Evolutionary conservation across 805 yeast species (phyloP).

Genomic region (Candida montana): DNA sequence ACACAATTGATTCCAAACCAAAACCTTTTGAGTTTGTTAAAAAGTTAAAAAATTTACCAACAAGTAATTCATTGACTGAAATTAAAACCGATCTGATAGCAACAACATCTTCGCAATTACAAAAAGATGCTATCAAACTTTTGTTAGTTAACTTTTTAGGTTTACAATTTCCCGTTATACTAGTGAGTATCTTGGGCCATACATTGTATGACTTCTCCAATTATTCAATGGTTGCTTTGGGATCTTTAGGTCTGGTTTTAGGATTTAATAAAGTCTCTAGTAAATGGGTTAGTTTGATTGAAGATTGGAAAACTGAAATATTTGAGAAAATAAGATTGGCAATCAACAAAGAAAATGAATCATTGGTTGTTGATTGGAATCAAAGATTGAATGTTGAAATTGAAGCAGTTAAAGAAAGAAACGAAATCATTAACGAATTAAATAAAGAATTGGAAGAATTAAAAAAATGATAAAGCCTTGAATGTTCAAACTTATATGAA

Average conservation of each 20-base stretch:
- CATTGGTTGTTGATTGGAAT: conserved; percentile 19
- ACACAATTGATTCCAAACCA: neutral
- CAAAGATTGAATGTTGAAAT: conserved; percentile 17
- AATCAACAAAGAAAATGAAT: conserved; percentile 16
- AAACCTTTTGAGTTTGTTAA: conserved; percentile 1
- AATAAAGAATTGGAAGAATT: conserved; percentile 2
- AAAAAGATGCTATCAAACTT: conserved; percentile 22
- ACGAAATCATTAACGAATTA: conserved; percentile 2
- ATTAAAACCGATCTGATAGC: conserved; percentile 18
- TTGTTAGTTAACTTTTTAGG: conserved; percentile 26
- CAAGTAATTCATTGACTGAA: conserved; percentile 15
- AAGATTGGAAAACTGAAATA: conserved; percentile 19
- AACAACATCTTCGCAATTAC: conserved; percentile 19
- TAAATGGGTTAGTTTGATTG: conserved; percentile 24
- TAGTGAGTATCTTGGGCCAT: conserved; percentile 24
- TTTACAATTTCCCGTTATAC: conserved; percentile 28
- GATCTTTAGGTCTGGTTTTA: conserved; percentile 26
- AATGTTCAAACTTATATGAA: too few relatives aligned
- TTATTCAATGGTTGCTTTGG: conserved; percentile 29
- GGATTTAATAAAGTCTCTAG: conserved; percentile 30
- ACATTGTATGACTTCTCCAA: conserved; percentile 25
- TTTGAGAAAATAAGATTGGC: conserved; percentile 22
- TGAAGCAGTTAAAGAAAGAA: conserved; percentile 4
- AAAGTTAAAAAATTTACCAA: conserved; percentile 7
- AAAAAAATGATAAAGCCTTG: neutral